Evolutionary conservation across 148 eudicot species (phyloP).

Genomic region (Spergularia marina): DNA sequence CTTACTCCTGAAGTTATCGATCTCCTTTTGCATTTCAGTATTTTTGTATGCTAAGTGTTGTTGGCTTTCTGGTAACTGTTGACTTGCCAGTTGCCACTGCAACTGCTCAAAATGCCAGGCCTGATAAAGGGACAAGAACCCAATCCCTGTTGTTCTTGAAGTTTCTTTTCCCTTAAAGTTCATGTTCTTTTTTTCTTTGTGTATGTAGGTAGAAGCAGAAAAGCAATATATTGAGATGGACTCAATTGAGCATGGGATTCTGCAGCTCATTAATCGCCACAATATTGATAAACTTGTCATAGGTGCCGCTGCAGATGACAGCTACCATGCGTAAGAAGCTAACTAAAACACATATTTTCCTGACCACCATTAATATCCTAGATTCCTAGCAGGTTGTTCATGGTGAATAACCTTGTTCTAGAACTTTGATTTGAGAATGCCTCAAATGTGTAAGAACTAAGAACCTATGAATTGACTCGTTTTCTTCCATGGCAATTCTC

Average conservation of each 20-base stretch:
- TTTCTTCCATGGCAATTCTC: not conserved
- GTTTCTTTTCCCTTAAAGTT: too few relatives aligned
- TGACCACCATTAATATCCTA: not conserved
- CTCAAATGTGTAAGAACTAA: too few relatives aligned
- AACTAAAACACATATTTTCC: not conserved
- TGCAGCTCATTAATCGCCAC: conserved; percentile 59
- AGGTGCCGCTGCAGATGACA: conserved; percentile 77
- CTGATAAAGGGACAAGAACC: not conserved
- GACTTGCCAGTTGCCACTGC: not conserved
- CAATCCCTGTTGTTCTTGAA: too few relatives aligned
- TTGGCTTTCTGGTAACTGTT: not conserved
- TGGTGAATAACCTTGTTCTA: not conserved
- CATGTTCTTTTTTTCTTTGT: not conserved
- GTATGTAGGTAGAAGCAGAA: conserved; percentile 57
- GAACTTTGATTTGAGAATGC: not conserved
- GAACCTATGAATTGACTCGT: not conserved
- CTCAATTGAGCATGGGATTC: conserved; percentile 67
- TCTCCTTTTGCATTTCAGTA: not conserved
- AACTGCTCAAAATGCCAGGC: not conserved
- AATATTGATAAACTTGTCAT: conserved; percentile 69
- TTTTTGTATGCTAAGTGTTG: not conserved
- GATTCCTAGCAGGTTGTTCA: not conserved
- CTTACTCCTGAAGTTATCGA: not conserved
- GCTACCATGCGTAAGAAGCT: conserved; percentile 48
- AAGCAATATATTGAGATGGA: conserved; percentile 48